Percentiles rank a stretch among this genome's conserved stretches.
These are phyloP conservation scores for Neurospora intermedia DNA, from an alignment of 495 filamentous ascomycete genomes.

Conservation along the genomic window DNA sequence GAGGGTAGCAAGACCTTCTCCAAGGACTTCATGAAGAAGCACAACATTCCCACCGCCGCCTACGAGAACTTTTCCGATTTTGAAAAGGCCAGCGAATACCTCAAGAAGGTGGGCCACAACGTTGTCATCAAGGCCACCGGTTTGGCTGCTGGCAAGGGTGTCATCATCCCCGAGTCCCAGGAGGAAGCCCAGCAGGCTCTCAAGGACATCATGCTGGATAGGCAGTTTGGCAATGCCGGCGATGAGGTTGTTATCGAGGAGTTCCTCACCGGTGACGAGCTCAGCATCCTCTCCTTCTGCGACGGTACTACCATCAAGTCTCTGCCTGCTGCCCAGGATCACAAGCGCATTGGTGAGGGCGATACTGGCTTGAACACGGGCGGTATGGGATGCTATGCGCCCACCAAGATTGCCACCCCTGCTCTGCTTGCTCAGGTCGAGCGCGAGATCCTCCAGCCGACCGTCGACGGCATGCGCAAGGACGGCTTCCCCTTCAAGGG, in stretches of 20 bases:
- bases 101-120: constrained; percentile 61
- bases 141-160: constrained; percentile 83
- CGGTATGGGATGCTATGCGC: constrained; percentile 96
- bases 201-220: constrained; percentile 80
- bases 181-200: constrained; percentile 74
- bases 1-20: constrained; percentile 95
- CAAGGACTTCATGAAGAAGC: constrained; percentile 94
- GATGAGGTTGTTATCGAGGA: constrained; percentile 96
- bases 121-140: constrained; percentile 88
- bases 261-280: constrained; percentile 80
- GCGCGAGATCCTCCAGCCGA: constrained; percentile 74
- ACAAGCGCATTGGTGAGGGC: constrained; percentile 87
- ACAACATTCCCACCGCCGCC: constrained; percentile 80
- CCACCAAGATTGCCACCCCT: constrained; percentile 70
- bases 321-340: constrained; percentile 89
- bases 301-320: constrained; percentile 79
- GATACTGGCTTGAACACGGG: constrained; percentile 92
- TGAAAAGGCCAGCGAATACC: constrained; percentile 61
- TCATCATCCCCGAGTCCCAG: constrained; percentile 71
- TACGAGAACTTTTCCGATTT: constrained; percentile 85
- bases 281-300: constrained; percentile 82
- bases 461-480: constrained; percentile 75
- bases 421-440: constrained; percentile 68
- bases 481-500: constrained; percentile 75
- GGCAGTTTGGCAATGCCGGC: constrained; percentile 78